Evolutionary conservation across 176 grass and related monocot species (phyloP).

Genomic region (Coix lacrymajobi): DNA sequence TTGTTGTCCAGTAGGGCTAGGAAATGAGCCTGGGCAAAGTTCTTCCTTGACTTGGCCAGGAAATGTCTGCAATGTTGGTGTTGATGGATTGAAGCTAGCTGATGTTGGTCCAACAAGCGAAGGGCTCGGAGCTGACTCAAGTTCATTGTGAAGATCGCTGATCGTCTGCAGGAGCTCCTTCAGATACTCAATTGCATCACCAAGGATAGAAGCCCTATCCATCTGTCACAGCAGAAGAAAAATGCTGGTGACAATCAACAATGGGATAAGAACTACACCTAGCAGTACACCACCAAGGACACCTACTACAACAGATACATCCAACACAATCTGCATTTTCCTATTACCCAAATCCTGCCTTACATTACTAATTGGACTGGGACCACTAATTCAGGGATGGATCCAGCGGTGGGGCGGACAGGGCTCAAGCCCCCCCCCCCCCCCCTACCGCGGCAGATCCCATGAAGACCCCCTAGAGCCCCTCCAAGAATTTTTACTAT

Average conservation of each 20-base stretch:
- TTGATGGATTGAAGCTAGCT: conserved; percentile 56
- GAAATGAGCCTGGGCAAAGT: conserved; percentile 47
- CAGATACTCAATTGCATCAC: conserved; percentile 81
- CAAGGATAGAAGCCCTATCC: conserved; percentile 74
- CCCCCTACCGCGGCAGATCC: no score
- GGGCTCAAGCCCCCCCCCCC: no score
- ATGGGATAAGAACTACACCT: no score
- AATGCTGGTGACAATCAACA: conserved; percentile 1
- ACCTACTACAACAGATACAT: no score
- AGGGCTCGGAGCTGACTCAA: conserved; percentile 57
- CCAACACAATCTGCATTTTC: no score
- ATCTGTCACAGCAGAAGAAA: conserved; percentile 51
- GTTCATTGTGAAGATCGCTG: conserved; percentile 66
- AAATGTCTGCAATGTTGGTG: conserved; percentile 53
- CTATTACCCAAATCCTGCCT: no score
- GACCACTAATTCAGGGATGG: no score
- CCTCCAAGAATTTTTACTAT: no score
- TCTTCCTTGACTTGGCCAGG: conserved; percentile 68
- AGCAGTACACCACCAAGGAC: no score
- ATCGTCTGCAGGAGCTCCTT: conserved; percentile 81
- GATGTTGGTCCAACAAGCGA: conserved; percentile 41
- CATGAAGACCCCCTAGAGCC: no score
- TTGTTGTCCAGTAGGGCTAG: conserved; percentile 50
- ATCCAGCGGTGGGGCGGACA: no score
- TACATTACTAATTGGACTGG: no score